Conservation (phyloP, 257 asterid genomes). For the Eucommia ulmoides region DNA sequence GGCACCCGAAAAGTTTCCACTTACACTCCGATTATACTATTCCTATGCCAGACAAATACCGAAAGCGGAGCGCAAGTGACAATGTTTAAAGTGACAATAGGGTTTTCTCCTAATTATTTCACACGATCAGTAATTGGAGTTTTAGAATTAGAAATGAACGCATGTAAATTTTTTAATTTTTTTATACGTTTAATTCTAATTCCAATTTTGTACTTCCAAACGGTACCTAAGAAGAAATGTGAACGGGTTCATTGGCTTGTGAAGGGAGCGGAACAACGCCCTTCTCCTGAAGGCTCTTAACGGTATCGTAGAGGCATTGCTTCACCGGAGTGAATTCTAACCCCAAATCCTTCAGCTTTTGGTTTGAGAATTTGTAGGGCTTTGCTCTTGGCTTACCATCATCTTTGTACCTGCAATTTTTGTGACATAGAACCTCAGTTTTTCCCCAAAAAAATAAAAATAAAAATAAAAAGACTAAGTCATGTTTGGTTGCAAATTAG, state of each 20-base stretch:
- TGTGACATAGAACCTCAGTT: neutral
- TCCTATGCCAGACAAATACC: neutral
- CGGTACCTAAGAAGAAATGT: conserved; percentile 22
- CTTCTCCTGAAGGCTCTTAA: conserved; percentile 72
- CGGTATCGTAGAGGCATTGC: conserved; percentile 68
- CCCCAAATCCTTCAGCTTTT: conserved; percentile 72
- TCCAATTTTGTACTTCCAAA: neutral
- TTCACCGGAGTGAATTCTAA: conserved; percentile 72
- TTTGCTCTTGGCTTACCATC: conserved; percentile 59
- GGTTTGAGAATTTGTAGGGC: conserved; percentile 78
- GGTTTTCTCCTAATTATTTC: too few relatives aligned
- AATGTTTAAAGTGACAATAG: too few relatives aligned
- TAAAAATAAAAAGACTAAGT: neutral
- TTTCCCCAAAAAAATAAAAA: neutral
- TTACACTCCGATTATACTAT: too few relatives aligned
- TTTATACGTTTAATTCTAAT: too few relatives aligned
- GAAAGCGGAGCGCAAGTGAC: neutral
- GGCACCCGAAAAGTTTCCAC: too few relatives aligned
- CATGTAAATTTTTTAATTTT: too few relatives aligned
- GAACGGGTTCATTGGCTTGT: conserved; percentile 38
- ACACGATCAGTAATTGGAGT: too few relatives aligned
- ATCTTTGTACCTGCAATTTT: conserved; percentile 70
- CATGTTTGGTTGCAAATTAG: neutral
- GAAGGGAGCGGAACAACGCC: conserved; percentile 59
- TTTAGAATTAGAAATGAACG: too few relatives aligned